Evolutionary conservation across 2,329 filamentous ascomycete species (phyloP), one percentile per base, ranked within the genome.

Genomic region (Pyrenochaeta sp.): DNA sequence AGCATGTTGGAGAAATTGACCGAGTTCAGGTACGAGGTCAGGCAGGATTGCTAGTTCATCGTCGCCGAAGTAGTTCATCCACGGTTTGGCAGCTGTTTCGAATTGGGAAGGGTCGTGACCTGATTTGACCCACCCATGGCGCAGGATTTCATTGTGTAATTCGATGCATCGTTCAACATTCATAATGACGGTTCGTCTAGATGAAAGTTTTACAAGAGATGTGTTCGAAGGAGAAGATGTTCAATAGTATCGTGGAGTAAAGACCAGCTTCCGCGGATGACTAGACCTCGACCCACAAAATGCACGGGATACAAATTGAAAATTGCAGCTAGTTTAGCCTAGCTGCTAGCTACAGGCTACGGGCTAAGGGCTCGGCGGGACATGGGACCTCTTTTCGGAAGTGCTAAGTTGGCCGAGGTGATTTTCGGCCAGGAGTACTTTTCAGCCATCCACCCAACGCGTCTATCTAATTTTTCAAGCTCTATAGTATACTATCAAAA

Each of bases 111-210:
- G 25, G 34, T 39, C 32, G 22, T 50, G 46, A 32, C 52, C 52
- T 44, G 52, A 55, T 28, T 50, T 27, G 44, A 50, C 25, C 52
- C 45, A 55, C n/a, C 37, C 52, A 40, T 55, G 46, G 22, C 36
- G 34, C 37, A 55, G 52, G 24, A 55, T 55, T 32, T 55, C 39
- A 39, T 55, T 50, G 46, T 55, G 52, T 19, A 55, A 39, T 30
- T 42, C 46, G 28, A 55, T 37, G 19, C 52, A 55, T 27, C 45
- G 32, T 27, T 55, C 39, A 25, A 55, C 46, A 30, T 55, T 46
- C 52, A 55, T 55, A 32, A 15, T 45, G 42, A 22, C 27, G 24
- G 24, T 28, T 37, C 19, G 39, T 28, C 40, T 37, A 22, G 25
- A 4, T 52, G 28, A 42, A 42, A 22, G 39, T 24, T 42, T 42